These are phyloP conservation scores for Chytridium lagenaria DNA, from an alignment of 371 early-diverging fungal genomes.

Conservation along the genomic window DNA sequence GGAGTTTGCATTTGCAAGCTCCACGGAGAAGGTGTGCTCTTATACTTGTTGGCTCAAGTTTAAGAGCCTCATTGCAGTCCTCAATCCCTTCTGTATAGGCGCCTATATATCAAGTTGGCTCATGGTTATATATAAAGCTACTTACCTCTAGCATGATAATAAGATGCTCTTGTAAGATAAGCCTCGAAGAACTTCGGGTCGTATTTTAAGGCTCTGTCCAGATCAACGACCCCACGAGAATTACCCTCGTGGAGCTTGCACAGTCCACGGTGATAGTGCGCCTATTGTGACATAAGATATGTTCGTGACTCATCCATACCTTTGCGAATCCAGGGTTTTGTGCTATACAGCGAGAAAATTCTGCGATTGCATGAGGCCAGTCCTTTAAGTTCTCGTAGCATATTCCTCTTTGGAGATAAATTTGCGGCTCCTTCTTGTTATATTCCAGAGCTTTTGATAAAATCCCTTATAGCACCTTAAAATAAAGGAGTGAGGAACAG, in stretches of 20 bases:
- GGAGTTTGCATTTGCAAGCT: conserved; percentile 51
- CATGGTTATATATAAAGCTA: not conserved
- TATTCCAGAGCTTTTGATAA: conserved; percentile 44
- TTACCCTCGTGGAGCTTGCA: conserved; percentile 52
- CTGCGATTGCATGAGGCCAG: conserved; percentile 45
- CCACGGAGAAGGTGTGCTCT: conserved; percentile 56
- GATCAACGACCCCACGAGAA: conserved; percentile 44
- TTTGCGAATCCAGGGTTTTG: conserved; percentile 51
- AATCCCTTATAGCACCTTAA: conserved; percentile 53
- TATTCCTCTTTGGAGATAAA: conserved; percentile 57
- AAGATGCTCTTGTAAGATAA: conserved; percentile 53
- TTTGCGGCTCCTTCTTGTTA: conserved; percentile 52
- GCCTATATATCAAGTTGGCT: conserved; percentile 14
- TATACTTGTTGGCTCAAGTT: conserved; percentile 57
- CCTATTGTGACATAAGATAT: conserved; percentile 27
- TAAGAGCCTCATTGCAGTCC: conserved; percentile 57
- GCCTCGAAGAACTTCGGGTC: conserved; percentile 59
- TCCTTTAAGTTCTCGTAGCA: conserved; percentile 52
- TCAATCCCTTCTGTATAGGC: conserved; percentile 52
- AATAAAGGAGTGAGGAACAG: not conserved
- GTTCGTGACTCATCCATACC: conserved; percentile 11
- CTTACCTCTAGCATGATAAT: conserved; percentile 48
- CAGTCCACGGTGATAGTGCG: conserved; percentile 58
- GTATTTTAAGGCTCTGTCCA: conserved; percentile 50
- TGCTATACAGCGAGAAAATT: conserved; percentile 51